phyloP scores from a whole-genome alignment of 2,329 filamentous ascomycete genomes.

The Didymella pomorum region DNA sequence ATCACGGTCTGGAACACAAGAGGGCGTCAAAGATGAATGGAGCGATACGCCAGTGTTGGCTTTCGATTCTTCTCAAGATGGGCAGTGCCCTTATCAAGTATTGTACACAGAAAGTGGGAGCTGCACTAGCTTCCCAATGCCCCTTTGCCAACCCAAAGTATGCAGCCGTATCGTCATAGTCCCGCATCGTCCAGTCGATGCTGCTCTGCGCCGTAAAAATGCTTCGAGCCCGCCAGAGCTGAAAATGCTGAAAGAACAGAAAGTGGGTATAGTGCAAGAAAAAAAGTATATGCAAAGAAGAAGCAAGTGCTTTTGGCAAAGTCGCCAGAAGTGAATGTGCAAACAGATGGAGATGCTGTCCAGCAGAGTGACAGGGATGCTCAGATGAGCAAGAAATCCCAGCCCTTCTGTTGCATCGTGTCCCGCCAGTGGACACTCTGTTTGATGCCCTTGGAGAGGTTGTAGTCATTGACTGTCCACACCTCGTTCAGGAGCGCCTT shows the following conservation, averaged over 20 bases:
- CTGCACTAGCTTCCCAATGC: conserved; percentile 47
- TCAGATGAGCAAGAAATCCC: conserved; percentile 91
- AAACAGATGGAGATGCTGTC: conserved; percentile 50
- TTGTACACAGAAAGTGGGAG: conserved; percentile 45
- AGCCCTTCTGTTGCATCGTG: conserved; percentile 88
- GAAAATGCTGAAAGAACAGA: conserved; percentile 48
- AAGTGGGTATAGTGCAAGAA: conserved; percentile 52
- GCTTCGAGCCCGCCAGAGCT: conserved; percentile 28
- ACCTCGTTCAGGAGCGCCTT: conserved; percentile 80
- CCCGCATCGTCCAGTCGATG: conserved; percentile 9
- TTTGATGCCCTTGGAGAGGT: conserved; percentile 55
- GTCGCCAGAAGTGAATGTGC: conserved; percentile 19
- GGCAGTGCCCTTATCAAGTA: conserved; percentile 33
- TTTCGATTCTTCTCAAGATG: conserved; percentile 34
- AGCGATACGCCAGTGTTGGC: conserved; percentile 39
- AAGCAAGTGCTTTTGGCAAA: conserved; percentile 38
- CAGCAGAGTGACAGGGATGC: conserved; percentile 41
- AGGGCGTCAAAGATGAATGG: conserved; percentile 18
- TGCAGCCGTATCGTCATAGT: conserved; percentile 23
- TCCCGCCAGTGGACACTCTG: conserved; percentile 92
- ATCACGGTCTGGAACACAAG: conserved; percentile 11
- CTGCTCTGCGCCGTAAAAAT: conserved; percentile 34
- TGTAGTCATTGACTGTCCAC: conserved; percentile 78
- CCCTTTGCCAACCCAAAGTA: conserved; percentile 22
- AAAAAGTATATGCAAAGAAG: conserved; percentile 50